phyloP scores from a whole-genome alignment of 2,329 filamentous ascomycete genomes.

The Chrysosporium keratinophilum region DNA sequence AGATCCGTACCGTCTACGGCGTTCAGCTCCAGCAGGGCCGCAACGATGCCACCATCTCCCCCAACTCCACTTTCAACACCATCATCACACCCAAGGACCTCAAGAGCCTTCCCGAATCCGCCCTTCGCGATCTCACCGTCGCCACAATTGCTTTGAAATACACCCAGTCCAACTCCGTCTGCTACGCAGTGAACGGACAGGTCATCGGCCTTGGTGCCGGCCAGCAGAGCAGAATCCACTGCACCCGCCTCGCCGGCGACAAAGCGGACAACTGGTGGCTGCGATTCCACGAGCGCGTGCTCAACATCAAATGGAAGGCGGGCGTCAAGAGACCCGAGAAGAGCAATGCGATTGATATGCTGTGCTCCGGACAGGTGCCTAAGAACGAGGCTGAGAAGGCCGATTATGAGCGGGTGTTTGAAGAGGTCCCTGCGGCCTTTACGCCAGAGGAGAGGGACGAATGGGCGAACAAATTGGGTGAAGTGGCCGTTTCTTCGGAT shows the following conservation, averaged over 20 bases:
- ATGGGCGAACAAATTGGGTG: slow-evolving; percentile 68
- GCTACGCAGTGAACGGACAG: slow-evolving; percentile 90
- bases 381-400: slow-evolving; percentile 72
- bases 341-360: slow-evolving; percentile 93
- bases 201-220: slow-evolving; percentile 89
- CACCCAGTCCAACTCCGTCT: slow-evolving; percentile 98
- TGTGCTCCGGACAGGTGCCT: slow-evolving; percentile 83
- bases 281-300: slow-evolving; percentile 84
- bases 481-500: slow-evolving; percentile 80
- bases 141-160: slow-evolving; percentile 97
- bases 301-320: slow-evolving; percentile 92
- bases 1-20: slow-evolving; percentile 82
- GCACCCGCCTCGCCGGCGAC: slow-evolving; percentile 90
- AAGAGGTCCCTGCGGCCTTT: slow-evolving; percentile 75
- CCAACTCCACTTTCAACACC: slow-evolving; percentile 67
- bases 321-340: slow-evolving; percentile 94
- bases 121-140: slow-evolving; percentile 80
- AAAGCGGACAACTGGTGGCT: slow-evolving; percentile 99
- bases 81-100: slow-evolving; percentile 79
- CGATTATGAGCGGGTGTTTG: slow-evolving; percentile 80
- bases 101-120: slow-evolving; percentile 61
- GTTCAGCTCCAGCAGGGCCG: slow-evolving; percentile 80
- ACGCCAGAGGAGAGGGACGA: slow-evolving; percentile 70
- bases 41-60: slow-evolving; percentile 80
- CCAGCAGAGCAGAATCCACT: slow-evolving; percentile 96